Evolutionary conservation across 139 green algal species (phyloP), one percentile per base, ranked within the genome.

Genomic region (Yamagishiella unicocca): DNA sequence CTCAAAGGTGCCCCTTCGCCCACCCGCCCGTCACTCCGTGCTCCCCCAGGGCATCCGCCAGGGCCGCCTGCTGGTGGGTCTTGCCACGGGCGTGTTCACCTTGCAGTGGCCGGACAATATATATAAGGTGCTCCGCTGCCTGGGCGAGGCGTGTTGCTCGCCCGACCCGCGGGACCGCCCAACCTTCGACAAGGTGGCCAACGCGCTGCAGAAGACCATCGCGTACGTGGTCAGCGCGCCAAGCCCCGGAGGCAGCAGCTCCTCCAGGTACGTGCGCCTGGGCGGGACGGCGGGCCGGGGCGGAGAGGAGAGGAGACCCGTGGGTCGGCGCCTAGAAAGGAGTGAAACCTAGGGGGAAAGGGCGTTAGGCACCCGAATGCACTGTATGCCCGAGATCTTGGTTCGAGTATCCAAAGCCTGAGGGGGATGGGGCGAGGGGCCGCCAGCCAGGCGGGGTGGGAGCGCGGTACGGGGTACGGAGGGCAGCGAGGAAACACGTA

Each of bases 61-160:
- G 35, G 64, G 62, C 31, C 27, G 55, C 4, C 64, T 86, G 62
- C 80, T 86, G n/a, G 24, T 67, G 38, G 58, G 58, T 4, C 62
- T 86, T n/a, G 42, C 64, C n/a, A 86, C 62, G 5, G 80, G 80
- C 19, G 7, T 14, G 24, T 31, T 86, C n/a, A 8, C 5, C 19
- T 43, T 86, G 9, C 29, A 67, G 43, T 77, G 80, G 80, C 80
- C 80, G 1, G 25, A 66, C n/a, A 22, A 66, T 43, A 19, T 78
- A 14, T 86, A 78, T 31, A 46, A 67, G 43, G 37, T 71, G 42
- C 80, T 86, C 38, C 62, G 80, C 4, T 4, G 14, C 3, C 80
- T 86, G 43, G 80, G 62, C 9, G 42, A 77, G 62, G 62, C 64
- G 7, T 86, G 80, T 62, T 77, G 62, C 62, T 33, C 80, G 31